A percentile compares a stretch with the other conserved stretches of the same genome.
These are phyloP conservation scores for Saccharomycopsis amapae DNA, from an alignment of 805 yeast species.

Conservation along the genomic window DNA sequence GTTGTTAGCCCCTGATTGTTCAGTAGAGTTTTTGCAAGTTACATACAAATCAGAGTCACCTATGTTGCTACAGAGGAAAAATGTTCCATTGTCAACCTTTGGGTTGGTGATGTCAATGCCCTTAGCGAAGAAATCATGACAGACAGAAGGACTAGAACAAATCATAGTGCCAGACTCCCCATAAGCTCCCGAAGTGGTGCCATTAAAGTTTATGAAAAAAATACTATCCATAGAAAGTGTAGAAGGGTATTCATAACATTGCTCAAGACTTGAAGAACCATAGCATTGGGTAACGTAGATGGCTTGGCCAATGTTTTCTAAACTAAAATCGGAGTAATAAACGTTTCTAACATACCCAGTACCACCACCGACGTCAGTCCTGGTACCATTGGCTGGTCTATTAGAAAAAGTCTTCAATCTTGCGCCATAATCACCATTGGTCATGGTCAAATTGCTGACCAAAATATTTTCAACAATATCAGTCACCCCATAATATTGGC, in stretches of 20 bases:
- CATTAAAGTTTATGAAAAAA: background rate
- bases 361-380: slow-evolving; percentile 15
- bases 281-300: slow-evolving; percentile 12
- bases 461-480: slow-evolving; percentile 17
- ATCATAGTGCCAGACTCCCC: slow-evolving; percentile 5
- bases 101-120: slow-evolving; percentile 4
- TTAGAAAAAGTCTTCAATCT: slow-evolving; percentile 20
- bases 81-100: background rate
- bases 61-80: slow-evolving; percentile 4
- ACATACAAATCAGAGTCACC: slow-evolving; percentile 7
- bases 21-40: slow-evolving; percentile 2
- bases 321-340: slow-evolving; percentile 11
- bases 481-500: slow-evolving; percentile 17
- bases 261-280: slow-evolving; percentile 1
- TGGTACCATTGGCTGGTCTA: background rate
- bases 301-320: slow-evolving; percentile 8
- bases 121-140: slow-evolving; percentile 4
- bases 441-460: slow-evolving; percentile 13
- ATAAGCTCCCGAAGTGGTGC: background rate
- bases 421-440: slow-evolving; percentile 20
- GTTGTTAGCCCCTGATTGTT: slow-evolving; percentile 10
- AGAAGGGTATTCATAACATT: slow-evolving; percentile 8
- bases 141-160: slow-evolving; percentile 5
- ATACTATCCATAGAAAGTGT: slow-evolving; percentile 3
- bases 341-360: slow-evolving; percentile 21